Conservation (phyloP, 1,139 yeast species). For the Geotrichum macrosporum region DNA sequence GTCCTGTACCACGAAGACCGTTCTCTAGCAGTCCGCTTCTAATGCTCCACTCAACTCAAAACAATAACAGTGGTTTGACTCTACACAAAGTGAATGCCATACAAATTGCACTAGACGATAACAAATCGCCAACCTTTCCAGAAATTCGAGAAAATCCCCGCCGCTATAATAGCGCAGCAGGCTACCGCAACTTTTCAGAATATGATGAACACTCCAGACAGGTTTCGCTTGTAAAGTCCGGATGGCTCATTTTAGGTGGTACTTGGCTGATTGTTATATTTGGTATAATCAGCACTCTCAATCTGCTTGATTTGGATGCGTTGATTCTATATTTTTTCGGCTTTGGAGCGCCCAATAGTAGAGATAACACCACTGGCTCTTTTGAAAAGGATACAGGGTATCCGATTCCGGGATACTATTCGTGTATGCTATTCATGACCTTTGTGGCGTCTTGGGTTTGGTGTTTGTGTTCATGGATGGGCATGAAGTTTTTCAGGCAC, state of each 20-base stretch:
- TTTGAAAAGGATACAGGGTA: slow-evolving; percentile 37
- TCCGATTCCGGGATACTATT: slow-evolving; percentile 45
- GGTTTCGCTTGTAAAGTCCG: slow-evolving; percentile 25
- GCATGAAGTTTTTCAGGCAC: slow-evolving; percentile 70
- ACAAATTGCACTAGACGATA: slow-evolving; percentile 19
- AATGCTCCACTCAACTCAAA: slow-evolving; percentile 2
- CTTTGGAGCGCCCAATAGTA: neutral
- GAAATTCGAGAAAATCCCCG: slow-evolving; percentile 7
- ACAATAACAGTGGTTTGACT: slow-evolving; percentile 12
- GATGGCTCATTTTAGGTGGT: slow-evolving; percentile 30
- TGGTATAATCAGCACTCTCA: slow-evolving; percentile 33
- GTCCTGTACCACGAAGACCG: slow-evolving; percentile 1
- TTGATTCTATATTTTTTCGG: neutral
- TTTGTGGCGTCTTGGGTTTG: slow-evolving; percentile 66
- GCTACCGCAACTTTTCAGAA: too few relatives aligned
- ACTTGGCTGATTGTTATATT: slow-evolving; percentile 32
- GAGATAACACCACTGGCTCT: slow-evolving; percentile 10
- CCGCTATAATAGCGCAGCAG: too few relatives aligned
- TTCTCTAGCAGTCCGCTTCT: slow-evolving; percentile 5
- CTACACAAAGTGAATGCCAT: slow-evolving; percentile 17
- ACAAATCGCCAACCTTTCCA: slow-evolving; percentile 21
- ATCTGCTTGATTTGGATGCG: slow-evolving; percentile 24
- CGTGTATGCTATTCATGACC: slow-evolving; percentile 50
- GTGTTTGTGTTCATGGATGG: slow-evolving; percentile 72
- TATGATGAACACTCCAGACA: neutral